phyloP scores from a whole-genome alignment of 441 rosid species.

The Gossypium davidsonii region DNA sequence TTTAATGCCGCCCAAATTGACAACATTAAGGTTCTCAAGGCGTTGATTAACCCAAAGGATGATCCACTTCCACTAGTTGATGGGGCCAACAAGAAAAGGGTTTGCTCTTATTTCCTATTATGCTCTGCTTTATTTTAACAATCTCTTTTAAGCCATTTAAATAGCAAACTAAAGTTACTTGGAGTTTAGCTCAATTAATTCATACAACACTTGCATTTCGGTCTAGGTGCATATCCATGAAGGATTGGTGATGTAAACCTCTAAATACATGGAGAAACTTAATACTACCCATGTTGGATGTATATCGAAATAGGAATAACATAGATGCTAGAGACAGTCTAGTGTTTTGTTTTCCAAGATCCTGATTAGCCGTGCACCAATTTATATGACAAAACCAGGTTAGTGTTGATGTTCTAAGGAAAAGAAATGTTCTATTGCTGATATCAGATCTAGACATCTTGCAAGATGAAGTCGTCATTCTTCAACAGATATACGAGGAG shows the following conservation, averaged over 20 bases:
- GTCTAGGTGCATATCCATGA: too few species aligned
- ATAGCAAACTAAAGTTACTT: background rate
- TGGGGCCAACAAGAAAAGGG: constrained; percentile 54
- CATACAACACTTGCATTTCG: too few species aligned
- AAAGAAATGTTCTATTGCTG: constrained; percentile 58
- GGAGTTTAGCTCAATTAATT: background rate
- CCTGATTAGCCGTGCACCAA: background rate
- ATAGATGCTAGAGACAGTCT: background rate
- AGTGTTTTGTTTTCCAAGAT: background rate
- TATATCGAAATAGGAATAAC: too few species aligned
- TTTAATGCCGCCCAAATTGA: constrained; percentile 50
- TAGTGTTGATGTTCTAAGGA: constrained; percentile 55
- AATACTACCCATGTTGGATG: too few species aligned
- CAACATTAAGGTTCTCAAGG: constrained; percentile 63
- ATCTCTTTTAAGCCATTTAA: background rate
- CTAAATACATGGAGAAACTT: too few species aligned
- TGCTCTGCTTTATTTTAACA: background rate
- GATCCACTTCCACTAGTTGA: constrained; percentile 55
- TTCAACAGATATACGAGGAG: constrained; percentile 59
- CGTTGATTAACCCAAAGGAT: constrained; percentile 49
- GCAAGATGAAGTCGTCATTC: constrained; percentile 50
- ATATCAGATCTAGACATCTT: constrained; percentile 63
- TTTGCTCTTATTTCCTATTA: constrained; percentile 12
- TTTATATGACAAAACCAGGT: constrained; percentile 32
- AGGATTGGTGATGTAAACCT: too few species aligned